A percentile compares a stretch with the other conserved stretches of the same genome.
These are phyloP conservation scores for Solanum megistacrolobum DNA, from an alignment of 257 asterid genomes.

Conservation along the genomic window DNA sequence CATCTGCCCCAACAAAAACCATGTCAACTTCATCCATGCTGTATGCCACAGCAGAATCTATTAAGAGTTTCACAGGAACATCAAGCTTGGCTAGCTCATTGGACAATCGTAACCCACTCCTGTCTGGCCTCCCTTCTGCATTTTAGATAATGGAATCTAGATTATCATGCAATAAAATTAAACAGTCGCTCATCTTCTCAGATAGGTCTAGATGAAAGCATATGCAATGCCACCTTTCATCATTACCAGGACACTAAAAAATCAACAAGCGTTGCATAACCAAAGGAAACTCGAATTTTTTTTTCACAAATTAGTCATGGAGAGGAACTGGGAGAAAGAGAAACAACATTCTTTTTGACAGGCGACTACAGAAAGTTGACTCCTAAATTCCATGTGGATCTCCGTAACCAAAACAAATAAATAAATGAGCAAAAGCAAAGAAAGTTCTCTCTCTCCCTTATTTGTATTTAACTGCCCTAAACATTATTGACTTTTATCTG, in stretches of 20 bases:
- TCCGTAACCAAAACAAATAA: neutral
- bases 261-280: neutral
- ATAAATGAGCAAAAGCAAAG: neutral
- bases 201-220: neutral
- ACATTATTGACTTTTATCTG: neutral
- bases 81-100: conserved; percentile 86
- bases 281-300: neutral
- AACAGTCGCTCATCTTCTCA: neutral
- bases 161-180: neutral
- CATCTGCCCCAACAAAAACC: conserved; percentile 95
- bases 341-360: neutral
- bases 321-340: neutral
- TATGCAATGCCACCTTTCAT: neutral
- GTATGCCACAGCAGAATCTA: conserved; percentile 96
- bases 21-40: conserved; percentile 94
- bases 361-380: neutral
- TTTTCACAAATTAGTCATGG: neutral
- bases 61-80: conserved; percentile 80
- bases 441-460: neutral
- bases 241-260: neutral
- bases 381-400: neutral
- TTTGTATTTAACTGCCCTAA: neutral
- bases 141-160: conserved; percentile 5
- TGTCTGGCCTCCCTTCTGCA: conserved; percentile 94
- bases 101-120: conserved; percentile 72